These are phyloP conservation scores for Pulveroboletus frians DNA, from an alignment of 768 basidiomycete species.

Conservation along the genomic window DNA sequence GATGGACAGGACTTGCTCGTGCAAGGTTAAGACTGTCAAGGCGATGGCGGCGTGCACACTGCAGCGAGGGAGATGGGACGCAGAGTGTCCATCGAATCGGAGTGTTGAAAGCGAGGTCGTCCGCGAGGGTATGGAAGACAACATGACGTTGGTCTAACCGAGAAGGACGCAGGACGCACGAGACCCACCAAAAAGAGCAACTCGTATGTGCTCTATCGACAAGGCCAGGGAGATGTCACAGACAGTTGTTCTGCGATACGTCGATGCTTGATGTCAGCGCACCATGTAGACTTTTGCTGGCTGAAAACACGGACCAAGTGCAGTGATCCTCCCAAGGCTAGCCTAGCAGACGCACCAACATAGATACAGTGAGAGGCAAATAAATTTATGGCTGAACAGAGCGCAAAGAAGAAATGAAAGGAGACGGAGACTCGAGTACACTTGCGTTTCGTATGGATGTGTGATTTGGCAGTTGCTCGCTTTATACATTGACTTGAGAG, in stretches of 20 bases:
- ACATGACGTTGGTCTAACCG: background rate
- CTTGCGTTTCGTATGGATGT: background rate
- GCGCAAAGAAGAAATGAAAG: background rate
- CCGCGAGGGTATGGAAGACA: background rate
- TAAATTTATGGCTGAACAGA: background rate
- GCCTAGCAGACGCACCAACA: conserved; percentile 8
- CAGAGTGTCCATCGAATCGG: background rate
- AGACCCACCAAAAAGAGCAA: background rate
- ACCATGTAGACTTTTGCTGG: background rate
- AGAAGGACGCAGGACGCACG: background rate
- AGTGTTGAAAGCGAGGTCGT: background rate
- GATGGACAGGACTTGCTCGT: background rate
- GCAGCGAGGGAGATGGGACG: background rate
- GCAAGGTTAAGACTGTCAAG: background rate
- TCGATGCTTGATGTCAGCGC: background rate
- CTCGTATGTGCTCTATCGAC: background rate
- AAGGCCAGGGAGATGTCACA: background rate
- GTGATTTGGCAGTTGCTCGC: background rate
- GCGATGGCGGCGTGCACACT: background rate
- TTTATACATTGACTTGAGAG: background rate
- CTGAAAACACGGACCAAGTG: background rate
- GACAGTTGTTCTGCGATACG: background rate
- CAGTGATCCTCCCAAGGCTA: background rate
- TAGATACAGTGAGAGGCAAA: background rate
- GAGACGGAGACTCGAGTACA: background rate